Evolutionary conservation across 2,329 filamentous ascomycete species (phyloP).

Genomic region (Venturiaceae sp.): DNA sequence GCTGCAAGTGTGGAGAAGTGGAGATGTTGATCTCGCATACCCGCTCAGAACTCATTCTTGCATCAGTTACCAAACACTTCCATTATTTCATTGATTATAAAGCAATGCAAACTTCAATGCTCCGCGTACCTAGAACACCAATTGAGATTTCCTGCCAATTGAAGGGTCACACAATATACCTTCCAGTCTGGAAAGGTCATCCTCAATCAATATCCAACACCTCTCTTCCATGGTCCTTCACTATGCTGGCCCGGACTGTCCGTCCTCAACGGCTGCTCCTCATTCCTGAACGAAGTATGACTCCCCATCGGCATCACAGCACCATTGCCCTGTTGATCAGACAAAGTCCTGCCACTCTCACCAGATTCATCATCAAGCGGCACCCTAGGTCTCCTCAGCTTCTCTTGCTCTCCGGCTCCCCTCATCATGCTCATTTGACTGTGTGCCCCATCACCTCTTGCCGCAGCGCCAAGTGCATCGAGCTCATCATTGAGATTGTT

Average conservation of each 20-base stretch:
- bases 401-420: background rate
- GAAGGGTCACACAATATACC: too few species aligned
- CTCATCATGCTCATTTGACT: background rate
- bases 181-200: too few species aligned
- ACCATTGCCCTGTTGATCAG: background rate
- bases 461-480: slow-evolving; percentile 35
- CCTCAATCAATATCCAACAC: slow-evolving; percentile 1
- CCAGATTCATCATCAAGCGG: background rate
- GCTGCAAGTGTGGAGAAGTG: too few species aligned
- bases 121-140: too few species aligned
- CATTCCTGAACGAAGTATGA: background rate
- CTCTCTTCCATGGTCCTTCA: slow-evolving; percentile 34
- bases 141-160: too few species aligned
- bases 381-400: background rate
- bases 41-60: too few species aligned
- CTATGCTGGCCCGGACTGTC: slow-evolving; percentile 19
- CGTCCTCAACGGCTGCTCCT: background rate
- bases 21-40: too few species aligned
- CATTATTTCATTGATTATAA: too few species aligned
- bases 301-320: background rate
- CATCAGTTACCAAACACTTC: too few species aligned
- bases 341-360: background rate
- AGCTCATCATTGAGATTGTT: slow-evolving; percentile 60
- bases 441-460: slow-evolving; percentile 3
- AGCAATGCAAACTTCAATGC: too few species aligned